Evolutionary conservation across 176 grass and related monocot genomes (phyloP).

Genomic region (Hordeum vulgare): DNA sequence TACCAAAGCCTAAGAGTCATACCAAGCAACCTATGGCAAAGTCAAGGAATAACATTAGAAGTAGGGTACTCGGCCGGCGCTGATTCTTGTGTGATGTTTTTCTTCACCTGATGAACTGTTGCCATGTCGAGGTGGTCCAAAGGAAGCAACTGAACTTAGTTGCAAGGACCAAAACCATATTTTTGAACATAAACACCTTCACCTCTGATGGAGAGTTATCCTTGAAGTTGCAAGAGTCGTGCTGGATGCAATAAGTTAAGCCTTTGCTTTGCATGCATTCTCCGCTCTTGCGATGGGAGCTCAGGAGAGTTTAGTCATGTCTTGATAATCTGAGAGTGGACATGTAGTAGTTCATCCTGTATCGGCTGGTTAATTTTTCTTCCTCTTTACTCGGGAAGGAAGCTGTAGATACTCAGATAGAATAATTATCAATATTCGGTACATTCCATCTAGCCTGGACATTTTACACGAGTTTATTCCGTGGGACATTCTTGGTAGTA

Average conservation of each 20-base stretch:
- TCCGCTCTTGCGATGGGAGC: background rate
- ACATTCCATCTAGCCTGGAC: slow-evolving; percentile 12
- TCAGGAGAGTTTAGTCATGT: slow-evolving; percentile 34
- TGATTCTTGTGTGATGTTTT: slow-evolving; percentile 27
- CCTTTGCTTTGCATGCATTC: background rate
- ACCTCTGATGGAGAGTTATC: slow-evolving; percentile 14
- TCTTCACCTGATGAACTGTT: slow-evolving; percentile 23
- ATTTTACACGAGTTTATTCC: slow-evolving; percentile 15
- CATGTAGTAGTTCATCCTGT: slow-evolving; percentile 38
- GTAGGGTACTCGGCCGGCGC: slow-evolving; percentile 33
- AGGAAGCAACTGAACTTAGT: slow-evolving; percentile 20
- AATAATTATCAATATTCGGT: slow-evolving; percentile 44
- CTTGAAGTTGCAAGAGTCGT: slow-evolving; percentile 5
- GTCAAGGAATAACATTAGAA: slow-evolving; percentile 51
- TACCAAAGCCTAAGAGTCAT: slow-evolving; percentile 66
- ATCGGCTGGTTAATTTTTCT: slow-evolving; percentile 36
- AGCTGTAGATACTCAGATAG: slow-evolving; percentile 53
- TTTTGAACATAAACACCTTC: slow-evolving; percentile 29
- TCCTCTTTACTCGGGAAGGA: slow-evolving; percentile 35
- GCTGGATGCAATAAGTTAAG: slow-evolving; percentile 22
- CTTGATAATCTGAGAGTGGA: slow-evolving; percentile 30
- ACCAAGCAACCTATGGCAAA: slow-evolving; percentile 37
- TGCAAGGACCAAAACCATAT: slow-evolving; percentile 10
- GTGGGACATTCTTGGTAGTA: background rate
- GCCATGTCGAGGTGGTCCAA: slow-evolving; percentile 14